Conservation (phyloP, 345 rosid genomes). For the Durio zibethinus region DNA sequence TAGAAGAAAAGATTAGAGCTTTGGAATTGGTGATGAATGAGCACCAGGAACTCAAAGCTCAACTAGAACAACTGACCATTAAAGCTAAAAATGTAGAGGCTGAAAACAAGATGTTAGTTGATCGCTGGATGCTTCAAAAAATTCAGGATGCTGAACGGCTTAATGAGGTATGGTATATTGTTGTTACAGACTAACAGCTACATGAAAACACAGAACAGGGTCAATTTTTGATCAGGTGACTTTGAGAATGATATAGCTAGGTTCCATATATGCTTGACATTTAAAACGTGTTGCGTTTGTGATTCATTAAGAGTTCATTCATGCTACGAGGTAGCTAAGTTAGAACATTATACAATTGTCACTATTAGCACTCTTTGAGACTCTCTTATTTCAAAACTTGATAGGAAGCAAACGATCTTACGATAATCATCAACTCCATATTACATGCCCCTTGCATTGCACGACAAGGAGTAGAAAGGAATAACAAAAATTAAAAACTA, state of each 20-base stretch:
- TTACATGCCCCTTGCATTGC: background rate
- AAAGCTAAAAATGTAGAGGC: slow-evolving; percentile 78
- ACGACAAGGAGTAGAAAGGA: background rate
- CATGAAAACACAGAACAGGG: background rate
- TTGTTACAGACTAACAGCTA: slow-evolving; percentile 5
- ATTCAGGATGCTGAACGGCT: slow-evolving; percentile 97
- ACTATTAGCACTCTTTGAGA: background rate
- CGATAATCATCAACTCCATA: background rate
- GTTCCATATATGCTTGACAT: background rate
- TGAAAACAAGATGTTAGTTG: slow-evolving; percentile 84
- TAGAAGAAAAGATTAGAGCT: slow-evolving; percentile 63
- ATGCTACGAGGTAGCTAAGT: background rate
- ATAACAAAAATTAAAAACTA: background rate
- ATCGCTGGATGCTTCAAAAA: slow-evolving; percentile 97
- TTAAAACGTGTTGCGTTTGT: background rate
- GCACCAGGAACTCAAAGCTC: slow-evolving; percentile 51
- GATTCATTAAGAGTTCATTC: background rate
- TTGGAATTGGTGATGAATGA: slow-evolving; percentile 62
- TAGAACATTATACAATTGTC: background rate
- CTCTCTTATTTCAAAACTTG: background rate
- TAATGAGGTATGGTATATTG: slow-evolving; percentile 65
- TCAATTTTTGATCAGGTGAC: background rate
- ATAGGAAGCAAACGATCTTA: background rate
- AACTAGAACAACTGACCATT: slow-evolving; percentile 54
- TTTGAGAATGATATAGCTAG: background rate